These are phyloP conservation scores for Malbranchea zuffiana DNA, from an alignment of 2,329 filamentous ascomycete genomes.

Conservation along the genomic window DNA sequence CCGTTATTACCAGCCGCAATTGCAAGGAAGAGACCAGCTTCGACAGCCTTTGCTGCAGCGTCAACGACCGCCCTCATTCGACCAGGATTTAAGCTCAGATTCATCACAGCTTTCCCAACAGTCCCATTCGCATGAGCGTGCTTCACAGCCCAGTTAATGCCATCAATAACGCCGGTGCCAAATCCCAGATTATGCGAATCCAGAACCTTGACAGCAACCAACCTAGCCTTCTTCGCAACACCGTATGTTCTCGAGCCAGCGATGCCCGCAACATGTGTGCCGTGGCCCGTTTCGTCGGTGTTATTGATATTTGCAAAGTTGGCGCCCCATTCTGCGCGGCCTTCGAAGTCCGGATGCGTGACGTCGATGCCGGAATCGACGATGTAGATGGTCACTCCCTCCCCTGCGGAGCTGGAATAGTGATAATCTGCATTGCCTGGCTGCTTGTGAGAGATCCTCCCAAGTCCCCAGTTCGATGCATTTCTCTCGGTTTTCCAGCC, in stretches of 20 bases:
- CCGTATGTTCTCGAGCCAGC: constrained; percentile 26
- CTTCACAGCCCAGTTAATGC: constrained; percentile 35
- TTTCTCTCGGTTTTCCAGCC: neutral
- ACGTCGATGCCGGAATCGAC: constrained; percentile 30
- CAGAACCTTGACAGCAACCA: constrained; percentile 42
- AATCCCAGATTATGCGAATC: constrained; percentile 34
- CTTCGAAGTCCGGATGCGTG: constrained; percentile 25
- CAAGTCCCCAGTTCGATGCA: constrained; percentile 25
- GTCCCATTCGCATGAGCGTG: constrained; percentile 22
- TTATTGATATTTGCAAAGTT: constrained; percentile 19
- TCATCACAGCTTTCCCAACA: constrained; percentile 24
- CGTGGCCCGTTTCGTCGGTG: constrained; percentile 24
- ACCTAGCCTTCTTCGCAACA: constrained; percentile 28
- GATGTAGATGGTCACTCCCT: constrained; percentile 27
- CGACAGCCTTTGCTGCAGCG: constrained; percentile 29
- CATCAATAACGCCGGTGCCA: constrained; percentile 38
- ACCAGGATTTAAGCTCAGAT: constrained; percentile 30
- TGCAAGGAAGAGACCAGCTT: constrained; percentile 29
- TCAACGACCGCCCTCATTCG: too few species aligned
- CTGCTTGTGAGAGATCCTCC: constrained; percentile 23
- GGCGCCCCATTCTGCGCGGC: constrained; percentile 26
- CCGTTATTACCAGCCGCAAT: constrained; percentile 33
- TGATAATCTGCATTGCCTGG: constrained; percentile 19
- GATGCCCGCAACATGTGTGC: constrained; percentile 31
- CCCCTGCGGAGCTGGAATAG: constrained; percentile 27